phyloP scores from a whole-genome alignment of 371 early-diverging fungal genomes.

The Mucor lusitanicus region DNA sequence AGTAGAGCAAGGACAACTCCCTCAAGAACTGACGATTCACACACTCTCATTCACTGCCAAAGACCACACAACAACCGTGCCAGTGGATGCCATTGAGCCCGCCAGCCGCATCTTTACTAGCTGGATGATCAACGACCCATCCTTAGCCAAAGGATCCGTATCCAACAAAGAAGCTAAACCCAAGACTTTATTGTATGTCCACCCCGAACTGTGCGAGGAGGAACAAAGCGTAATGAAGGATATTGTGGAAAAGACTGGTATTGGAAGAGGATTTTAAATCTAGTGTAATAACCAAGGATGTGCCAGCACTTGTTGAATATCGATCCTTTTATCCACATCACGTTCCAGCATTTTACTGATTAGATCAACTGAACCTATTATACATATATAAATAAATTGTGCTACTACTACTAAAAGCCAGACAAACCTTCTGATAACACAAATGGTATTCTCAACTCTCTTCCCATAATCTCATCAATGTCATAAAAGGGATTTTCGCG shows the following conservation, averaged over 20 bases:
- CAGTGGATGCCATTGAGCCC: conserved; percentile 50
- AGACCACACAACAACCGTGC: conserved; percentile 57
- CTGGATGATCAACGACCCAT: conserved; percentile 47
- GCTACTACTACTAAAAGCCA: no score
- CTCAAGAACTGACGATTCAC: conserved; percentile 32
- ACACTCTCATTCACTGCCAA: conserved; percentile 38
- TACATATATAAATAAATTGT: background rate
- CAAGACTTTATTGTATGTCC: conserved; percentile 57
- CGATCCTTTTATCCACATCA: conserved; percentile 53
- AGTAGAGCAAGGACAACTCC: conserved; percentile 9
- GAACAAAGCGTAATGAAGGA: conserved; percentile 42
- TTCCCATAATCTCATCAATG: conserved; percentile 72
- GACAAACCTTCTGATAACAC: conserved; percentile 61
- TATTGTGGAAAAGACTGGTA: conserved; percentile 43
- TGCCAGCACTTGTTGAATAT: conserved; percentile 54
- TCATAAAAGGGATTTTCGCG: conserved; percentile 84
- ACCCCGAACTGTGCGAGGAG: conserved; percentile 56
- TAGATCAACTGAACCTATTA: conserved; percentile 54
- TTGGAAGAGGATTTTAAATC: conserved; percentile 48
- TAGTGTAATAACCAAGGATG: conserved; percentile 54
- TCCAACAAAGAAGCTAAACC: conserved; percentile 47
- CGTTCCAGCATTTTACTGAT: conserved; percentile 57
- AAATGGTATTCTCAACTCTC: conserved; percentile 67
- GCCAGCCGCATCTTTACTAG: conserved; percentile 63
- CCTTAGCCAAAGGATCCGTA: conserved; percentile 32